Evolutionary conservation across 495 filamentous ascomycete genomes (phyloP).

Genomic region (Tuber brumale): DNA sequence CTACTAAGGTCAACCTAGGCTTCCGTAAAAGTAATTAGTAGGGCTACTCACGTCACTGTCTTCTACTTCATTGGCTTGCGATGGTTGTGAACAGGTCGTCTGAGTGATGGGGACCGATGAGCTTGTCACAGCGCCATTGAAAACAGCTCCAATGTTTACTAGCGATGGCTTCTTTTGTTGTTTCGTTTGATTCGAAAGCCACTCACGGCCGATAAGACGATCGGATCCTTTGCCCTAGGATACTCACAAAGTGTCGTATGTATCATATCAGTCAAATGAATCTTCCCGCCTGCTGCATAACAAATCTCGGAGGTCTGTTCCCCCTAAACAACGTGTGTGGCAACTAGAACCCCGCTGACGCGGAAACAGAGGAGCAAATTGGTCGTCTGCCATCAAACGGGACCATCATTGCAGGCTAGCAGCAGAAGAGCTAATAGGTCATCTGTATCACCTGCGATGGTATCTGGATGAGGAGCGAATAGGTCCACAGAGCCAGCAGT

Average conservation of each 20-base stretch:
- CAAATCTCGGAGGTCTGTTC: not conserved
- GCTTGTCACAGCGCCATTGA: constrained; percentile 17
- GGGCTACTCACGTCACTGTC: not conserved
- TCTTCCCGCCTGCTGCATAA: not conserved
- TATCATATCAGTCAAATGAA: not conserved
- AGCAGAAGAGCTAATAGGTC: constrained; percentile 29
- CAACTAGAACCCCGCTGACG: constrained; percentile 17
- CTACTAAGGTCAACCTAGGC: not conserved
- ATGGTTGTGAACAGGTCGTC: constrained; percentile 11
- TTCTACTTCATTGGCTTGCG: constrained; percentile 1
- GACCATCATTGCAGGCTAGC: constrained; percentile 24
- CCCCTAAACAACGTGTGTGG: constrained; percentile 1
- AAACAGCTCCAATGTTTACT: constrained; percentile 29
- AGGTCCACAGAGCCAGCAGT: constrained; percentile 30
- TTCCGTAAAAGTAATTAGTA: not conserved
- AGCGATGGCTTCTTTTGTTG: not conserved
- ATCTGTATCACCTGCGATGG: constrained; percentile 22
- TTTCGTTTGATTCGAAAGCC: constrained; percentile 13
- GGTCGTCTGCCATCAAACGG: constrained; percentile 24
- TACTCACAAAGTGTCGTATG: not conserved
- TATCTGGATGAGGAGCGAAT: constrained; percentile 27
- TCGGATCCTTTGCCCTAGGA: constrained; percentile 30
- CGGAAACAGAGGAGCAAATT: constrained; percentile 23
- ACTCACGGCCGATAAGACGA: constrained; percentile 14
- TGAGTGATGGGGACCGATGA: constrained; percentile 12